phyloP scores from a whole-genome alignment of 768 basidiomycete genomes.

The Terana coerulea region DNA sequence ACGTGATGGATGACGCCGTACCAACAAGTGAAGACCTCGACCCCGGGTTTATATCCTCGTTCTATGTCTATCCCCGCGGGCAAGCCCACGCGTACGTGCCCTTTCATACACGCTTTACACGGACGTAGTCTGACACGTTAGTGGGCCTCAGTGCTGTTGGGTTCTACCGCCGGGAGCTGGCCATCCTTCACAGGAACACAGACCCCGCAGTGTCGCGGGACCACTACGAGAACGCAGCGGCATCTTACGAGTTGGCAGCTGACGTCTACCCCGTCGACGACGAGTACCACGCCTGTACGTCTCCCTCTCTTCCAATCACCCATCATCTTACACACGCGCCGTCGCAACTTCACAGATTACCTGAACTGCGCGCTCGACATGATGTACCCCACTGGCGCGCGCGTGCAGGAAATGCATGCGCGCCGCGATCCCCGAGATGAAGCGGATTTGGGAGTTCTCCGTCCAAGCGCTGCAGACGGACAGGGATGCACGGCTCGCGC shows the following conservation, averaged over 20 bases:
- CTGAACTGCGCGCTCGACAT: too few relatives aligned
- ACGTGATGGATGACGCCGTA: background rate
- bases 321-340: too few relatives aligned
- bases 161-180: background rate
- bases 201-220: constrained; percentile 9
- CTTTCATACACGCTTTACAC: too few relatives aligned
- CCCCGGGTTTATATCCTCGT: constrained; percentile 9
- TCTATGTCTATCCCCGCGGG: constrained; percentile 9
- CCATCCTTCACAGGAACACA: background rate
- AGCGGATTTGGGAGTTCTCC: too few relatives aligned
- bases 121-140: background rate
- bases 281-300: background rate
- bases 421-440: too few relatives aligned
- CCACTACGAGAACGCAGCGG: background rate
- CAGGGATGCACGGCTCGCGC: too few relatives aligned
- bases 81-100: constrained; percentile 12
- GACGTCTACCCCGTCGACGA: background rate
- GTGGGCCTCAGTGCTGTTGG: constrained; percentile 8
- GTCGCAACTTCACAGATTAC: too few relatives aligned
- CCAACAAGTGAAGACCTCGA: background rate
- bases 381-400: too few relatives aligned
- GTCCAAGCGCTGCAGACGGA: too few relatives aligned
- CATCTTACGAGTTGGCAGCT: background rate
- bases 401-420: too few relatives aligned
- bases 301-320: too few relatives aligned